Conservation (phyloP, 805 yeast species). For the Grigorovia humatica region DNA sequence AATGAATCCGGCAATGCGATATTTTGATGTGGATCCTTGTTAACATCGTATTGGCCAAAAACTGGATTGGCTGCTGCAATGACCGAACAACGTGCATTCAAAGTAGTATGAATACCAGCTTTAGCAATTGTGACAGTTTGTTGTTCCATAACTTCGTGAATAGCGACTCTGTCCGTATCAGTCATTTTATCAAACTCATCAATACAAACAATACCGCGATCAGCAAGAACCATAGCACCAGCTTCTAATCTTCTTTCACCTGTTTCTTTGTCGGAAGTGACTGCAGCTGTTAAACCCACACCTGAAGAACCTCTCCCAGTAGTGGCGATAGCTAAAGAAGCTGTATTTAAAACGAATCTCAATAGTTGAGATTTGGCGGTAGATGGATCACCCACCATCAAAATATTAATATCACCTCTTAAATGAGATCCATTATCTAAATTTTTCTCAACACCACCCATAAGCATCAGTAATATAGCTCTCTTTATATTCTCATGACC, state of each 20-base stretch:
- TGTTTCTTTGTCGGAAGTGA: slow-evolving; percentile 89
- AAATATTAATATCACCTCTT: slow-evolving; percentile 92
- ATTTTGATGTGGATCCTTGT: slow-evolving; percentile 91
- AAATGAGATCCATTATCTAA: slow-evolving; percentile 91
- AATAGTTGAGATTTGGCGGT: slow-evolving; percentile 96
- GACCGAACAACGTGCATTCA: slow-evolving; percentile 93
- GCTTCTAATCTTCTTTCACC: slow-evolving; percentile 96
- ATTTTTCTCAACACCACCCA: slow-evolving; percentile 93
- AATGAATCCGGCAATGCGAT: slow-evolving; percentile 95
- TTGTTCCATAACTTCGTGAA: slow-evolving; percentile 99
- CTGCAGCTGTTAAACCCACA: slow-evolving; percentile 98
- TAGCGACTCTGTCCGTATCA: slow-evolving; percentile 93
- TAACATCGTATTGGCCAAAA: slow-evolving; percentile 91
- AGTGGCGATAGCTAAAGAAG: slow-evolving; percentile 91
- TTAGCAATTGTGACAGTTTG: slow-evolving; percentile 97
- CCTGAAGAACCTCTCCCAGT: slow-evolving; percentile 99
- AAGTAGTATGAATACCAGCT: slow-evolving; percentile 94
- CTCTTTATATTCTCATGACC: slow-evolving; percentile 87
- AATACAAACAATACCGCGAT: slow-evolving; percentile 93
- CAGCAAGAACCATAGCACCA: slow-evolving; percentile 98
- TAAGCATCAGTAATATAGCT: slow-evolving; percentile 79
- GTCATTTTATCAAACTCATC: slow-evolving; percentile 99
- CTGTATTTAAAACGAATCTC: slow-evolving; percentile 89
- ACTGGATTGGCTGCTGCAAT: slow-evolving; percentile 98
- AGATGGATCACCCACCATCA: slow-evolving; percentile 98